Conservation (phyloP, 352 stramenopile species). For the Phytopythium boreale region DNA sequence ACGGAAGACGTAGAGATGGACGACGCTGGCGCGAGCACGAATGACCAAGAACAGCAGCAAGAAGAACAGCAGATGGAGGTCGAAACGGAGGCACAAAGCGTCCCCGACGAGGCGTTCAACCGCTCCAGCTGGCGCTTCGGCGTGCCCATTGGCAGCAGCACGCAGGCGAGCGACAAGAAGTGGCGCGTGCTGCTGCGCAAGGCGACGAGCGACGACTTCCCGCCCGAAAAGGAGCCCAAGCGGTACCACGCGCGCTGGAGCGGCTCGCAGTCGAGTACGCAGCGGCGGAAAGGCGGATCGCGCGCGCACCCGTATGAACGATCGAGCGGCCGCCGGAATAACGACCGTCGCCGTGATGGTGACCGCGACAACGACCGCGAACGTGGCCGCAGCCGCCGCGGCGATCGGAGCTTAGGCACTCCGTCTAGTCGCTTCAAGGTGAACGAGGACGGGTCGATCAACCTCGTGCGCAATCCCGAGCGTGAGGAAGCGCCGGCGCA, state of each 20-base stretch:
- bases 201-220: constrained; percentile 76
- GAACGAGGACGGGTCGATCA: constrained; percentile 63
- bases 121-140: constrained; percentile 61
- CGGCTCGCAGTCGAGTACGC: constrained; percentile 2
- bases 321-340: background rate
- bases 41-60: constrained; percentile 11
- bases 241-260: constrained; percentile 66
- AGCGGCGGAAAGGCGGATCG: constrained; percentile 14
- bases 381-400: background rate
- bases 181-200: constrained; percentile 73
- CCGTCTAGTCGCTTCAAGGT: constrained; percentile 52
- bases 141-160: constrained; percentile 44
- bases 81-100: constrained; percentile 24
- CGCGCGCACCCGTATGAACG: constrained; percentile 45
- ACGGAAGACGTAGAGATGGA: constrained; percentile 52
- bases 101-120: constrained; percentile 58
- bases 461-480: constrained; percentile 35
- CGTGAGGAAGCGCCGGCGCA: background rate
- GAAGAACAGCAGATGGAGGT: constrained; percentile 23
- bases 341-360: constrained; percentile 24
- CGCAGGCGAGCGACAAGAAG: constrained; percentile 48
- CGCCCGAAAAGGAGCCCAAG: constrained; percentile 69
- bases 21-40: constrained; percentile 14
- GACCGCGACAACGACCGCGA: constrained; percentile 24
- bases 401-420: constrained; percentile 25